Percentiles rank a stretch among this genome's conserved stretches.
Evolutionary conservation across 2,329 filamentous ascomycete genomes (phyloP).

Genomic region (Salinomyces thailandicus): DNA sequence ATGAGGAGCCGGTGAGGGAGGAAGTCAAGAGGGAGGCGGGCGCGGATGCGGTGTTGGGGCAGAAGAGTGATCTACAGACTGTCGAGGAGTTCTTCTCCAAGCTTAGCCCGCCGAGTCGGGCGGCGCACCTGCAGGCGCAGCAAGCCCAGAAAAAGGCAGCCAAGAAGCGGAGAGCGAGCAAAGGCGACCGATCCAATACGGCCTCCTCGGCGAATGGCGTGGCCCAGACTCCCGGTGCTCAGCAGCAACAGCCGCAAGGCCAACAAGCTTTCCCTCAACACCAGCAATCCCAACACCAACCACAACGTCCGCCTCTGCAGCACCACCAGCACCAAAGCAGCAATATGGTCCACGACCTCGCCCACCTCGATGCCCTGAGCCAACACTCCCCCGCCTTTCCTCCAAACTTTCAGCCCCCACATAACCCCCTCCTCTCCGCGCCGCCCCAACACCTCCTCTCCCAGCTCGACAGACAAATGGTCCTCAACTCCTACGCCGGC

Average conservation of each 20-base stretch:
- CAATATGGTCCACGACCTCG: constrained; percentile 14
- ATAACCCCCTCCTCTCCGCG: constrained; percentile 20
- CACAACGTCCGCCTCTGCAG: neutral
- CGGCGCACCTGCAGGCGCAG: constrained; percentile 19
- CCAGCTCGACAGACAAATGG: constrained; percentile 64
- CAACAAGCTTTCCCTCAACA: constrained; percentile 5
- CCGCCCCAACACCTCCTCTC: constrained; percentile 43
- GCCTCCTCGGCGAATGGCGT: constrained; percentile 4
- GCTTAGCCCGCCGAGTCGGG: constrained; percentile 50
- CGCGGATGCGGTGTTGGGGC: constrained; percentile 78
- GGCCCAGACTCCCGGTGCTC: constrained; percentile 10
- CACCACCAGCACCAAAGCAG: constrained; percentile 12
- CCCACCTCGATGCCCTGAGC: constrained; percentile 9
- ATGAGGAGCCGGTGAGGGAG: constrained; percentile 57
- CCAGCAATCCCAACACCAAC: constrained; percentile 5
- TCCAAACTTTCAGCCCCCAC: constrained; percentile 22
- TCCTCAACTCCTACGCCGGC: constrained; percentile 60
- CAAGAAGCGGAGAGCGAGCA: constrained; percentile 22
- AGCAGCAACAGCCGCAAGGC: constrained; percentile 6
- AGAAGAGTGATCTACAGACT: constrained; percentile 82
- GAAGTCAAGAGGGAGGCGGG: constrained; percentile 63
- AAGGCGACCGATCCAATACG: constrained; percentile 9
- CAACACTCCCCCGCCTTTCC: constrained; percentile 39
- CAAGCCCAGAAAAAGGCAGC: constrained; percentile 26
- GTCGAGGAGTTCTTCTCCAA: constrained; percentile 90